These are phyloP conservation scores for Dichotomopilus funicola DNA, from an alignment of 2,329 filamentous ascomycete species.

Conservation along the genomic window DNA sequence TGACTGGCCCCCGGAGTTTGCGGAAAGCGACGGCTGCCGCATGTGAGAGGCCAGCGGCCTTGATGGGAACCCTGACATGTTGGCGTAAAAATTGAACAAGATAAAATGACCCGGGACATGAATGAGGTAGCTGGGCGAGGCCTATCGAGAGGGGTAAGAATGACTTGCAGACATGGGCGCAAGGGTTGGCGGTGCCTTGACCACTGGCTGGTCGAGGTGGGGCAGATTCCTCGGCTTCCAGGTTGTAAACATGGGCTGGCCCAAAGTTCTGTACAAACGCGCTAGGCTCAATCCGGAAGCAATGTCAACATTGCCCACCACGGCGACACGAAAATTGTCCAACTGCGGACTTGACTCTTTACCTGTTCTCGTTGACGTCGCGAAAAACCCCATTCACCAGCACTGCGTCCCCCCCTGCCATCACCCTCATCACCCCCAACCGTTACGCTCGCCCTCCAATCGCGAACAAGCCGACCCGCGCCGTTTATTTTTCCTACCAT, in stretches of 20 bases:
- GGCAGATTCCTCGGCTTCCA: too few species aligned
- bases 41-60: conserved; percentile 59
- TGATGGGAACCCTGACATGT: conserved; percentile 52
- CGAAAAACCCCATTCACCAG: background rate
- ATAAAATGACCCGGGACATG: too few species aligned
- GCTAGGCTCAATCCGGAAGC: conserved; percentile 21
- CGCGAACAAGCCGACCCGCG: too few species aligned
- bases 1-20: conserved; percentile 52
- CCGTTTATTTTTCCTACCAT: conserved; percentile 5
- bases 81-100: background rate
- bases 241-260: background rate
- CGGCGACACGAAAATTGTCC: conserved; percentile 21
- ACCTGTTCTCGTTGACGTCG: background rate
- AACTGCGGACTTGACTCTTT: background rate
- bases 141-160: too few species aligned
- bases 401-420: conserved; percentile 1
- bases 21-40: conserved; percentile 52
- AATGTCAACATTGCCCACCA: conserved; percentile 24
- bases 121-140: too few species aligned
- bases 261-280: background rate
- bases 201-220: too few species aligned
- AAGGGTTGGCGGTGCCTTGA: too few species aligned
- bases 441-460: too few species aligned
- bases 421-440: too few species aligned
- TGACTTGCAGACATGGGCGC: too few species aligned